phyloP scores from a whole-genome alignment of 352 stramenopile species.

The Phytophthora pistaciae region DNA sequence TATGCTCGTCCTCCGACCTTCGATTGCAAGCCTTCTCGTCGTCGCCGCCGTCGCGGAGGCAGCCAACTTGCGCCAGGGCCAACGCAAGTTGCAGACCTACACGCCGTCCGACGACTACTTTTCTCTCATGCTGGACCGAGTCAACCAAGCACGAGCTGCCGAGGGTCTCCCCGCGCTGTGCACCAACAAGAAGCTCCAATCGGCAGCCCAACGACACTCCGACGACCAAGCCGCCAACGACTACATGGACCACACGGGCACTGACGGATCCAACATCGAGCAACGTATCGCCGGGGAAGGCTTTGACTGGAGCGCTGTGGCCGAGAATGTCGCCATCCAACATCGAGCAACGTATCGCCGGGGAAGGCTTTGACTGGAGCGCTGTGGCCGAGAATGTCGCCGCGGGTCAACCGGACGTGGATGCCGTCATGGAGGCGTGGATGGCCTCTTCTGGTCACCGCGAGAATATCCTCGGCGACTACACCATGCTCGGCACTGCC shows the following conservation, averaged over 20 bases:
- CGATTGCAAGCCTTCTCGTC: conserved; percentile 17
- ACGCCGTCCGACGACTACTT: conserved; percentile 26
- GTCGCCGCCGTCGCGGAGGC: conserved; percentile 15
- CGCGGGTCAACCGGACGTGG: conserved; percentile 41
- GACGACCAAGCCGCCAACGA: conserved; percentile 56
- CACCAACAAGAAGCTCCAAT: conserved; percentile 43
- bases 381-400: conserved; percentile 50
- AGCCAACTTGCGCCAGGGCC: conserved; percentile 19
- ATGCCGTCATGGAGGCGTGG: conserved; percentile 43
- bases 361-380: conserved; percentile 53
- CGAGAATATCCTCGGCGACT: conserved; percentile 43
- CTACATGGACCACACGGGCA: conserved; percentile 58
- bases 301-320: conserved; percentile 54
- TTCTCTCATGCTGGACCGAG: conserved; percentile 43
- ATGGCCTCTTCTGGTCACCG: conserved; percentile 42
- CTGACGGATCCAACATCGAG: conserved; percentile 41
- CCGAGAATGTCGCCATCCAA: conserved; percentile 50
- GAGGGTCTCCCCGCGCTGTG: conserved; percentile 39
- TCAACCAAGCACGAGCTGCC: conserved; percentile 51
- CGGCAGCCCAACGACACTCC: conserved; percentile 34
- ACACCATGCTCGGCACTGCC: conserved; percentile 24
- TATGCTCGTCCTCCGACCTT: conserved; percentile 22
- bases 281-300: conserved; percentile 43
- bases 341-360: conserved; percentile 39
- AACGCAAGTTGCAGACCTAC: conserved; percentile 35